Conservation (phyloP, 2,329 filamentous ascomycete species). For the Huntiella omanensis region DNA sequence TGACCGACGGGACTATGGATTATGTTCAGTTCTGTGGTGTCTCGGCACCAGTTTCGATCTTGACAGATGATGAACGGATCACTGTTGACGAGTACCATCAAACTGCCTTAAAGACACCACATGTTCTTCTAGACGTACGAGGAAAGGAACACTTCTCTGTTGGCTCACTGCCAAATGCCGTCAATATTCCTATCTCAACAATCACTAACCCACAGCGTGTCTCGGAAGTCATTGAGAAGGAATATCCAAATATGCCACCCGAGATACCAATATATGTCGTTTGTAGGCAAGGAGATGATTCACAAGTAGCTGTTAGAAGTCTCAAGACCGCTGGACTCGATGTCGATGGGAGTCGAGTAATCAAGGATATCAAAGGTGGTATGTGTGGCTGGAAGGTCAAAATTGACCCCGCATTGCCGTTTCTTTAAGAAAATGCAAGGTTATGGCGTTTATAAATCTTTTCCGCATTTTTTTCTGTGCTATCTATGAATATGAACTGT, state of each 20-base stretch:
- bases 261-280: constrained; percentile 48
- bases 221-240: constrained; percentile 14
- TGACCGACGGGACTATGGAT: constrained; percentile 51
- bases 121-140: constrained; percentile 62
- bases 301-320: constrained; percentile 47
- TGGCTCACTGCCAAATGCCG: constrained; percentile 52
- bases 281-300: constrained; percentile 62
- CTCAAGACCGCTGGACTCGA: constrained; percentile 43
- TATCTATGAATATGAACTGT: neutral
- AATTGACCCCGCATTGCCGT: constrained; percentile 41
- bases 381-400: constrained; percentile 52
- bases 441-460: neutral
- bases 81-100: constrained; percentile 38
- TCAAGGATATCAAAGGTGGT: constrained; percentile 55
- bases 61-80: constrained; percentile 48
- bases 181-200: constrained; percentile 44
- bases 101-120: constrained; percentile 16
- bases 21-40: constrained; percentile 77
- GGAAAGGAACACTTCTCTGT: constrained; percentile 74
- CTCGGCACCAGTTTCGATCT: constrained; percentile 30
- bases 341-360: constrained; percentile 31
- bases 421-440: constrained; percentile 21
- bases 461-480: neutral
- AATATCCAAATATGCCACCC: constrained; percentile 22
- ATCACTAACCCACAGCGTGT: constrained; percentile 29